A percentile compares a stretch with the other conserved stretches of the same genome.
phyloP scores from a whole-genome alignment of 2,329 filamentous ascomycete genomes.

The Penicillium brasilianum region DNA sequence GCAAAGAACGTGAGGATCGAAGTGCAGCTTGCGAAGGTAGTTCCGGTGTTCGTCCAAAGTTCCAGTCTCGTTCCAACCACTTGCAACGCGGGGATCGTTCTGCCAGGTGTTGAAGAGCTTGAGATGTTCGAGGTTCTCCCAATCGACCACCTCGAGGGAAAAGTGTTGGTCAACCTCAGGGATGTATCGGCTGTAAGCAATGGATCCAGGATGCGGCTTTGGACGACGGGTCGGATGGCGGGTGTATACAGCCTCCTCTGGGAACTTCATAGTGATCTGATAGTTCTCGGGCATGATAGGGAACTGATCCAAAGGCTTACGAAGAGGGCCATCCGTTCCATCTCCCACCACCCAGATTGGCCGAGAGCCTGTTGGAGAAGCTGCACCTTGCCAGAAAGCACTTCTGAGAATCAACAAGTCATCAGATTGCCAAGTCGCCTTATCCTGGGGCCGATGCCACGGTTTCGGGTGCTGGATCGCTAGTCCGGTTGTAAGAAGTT shows the following conservation, averaged over 20 bases:
- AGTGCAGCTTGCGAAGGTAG: constrained; percentile 71
- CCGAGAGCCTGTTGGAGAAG: constrained; percentile 68
- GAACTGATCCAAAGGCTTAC: constrained; percentile 33
- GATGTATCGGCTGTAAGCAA: constrained; percentile 79
- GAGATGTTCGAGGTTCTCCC: constrained; percentile 66
- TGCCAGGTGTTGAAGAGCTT: constrained; percentile 78
- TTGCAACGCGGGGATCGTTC: constrained; percentile 79
- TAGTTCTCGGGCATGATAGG: constrained; percentile 40
- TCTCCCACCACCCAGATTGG: constrained; percentile 64
- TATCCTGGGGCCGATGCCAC: constrained; percentile 27
- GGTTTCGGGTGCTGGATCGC: constrained; percentile 32
- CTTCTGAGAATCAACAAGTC: constrained; percentile 57
- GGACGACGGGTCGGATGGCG: constrained; percentile 73
- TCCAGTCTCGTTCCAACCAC: constrained; percentile 80
- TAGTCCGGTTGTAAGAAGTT: constrained; percentile 45
- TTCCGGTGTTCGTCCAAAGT: constrained; percentile 74
- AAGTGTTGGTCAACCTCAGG: constrained; percentile 77
- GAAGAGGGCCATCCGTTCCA: constrained; percentile 34
- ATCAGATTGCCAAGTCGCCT: constrained; percentile 25
- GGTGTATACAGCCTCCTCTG: constrained; percentile 58
- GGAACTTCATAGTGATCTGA: constrained; percentile 56
- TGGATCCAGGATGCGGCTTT: constrained; percentile 72
- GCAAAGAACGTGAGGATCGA: constrained; percentile 73
- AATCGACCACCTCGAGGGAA: constrained; percentile 76
- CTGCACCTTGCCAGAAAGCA: constrained; percentile 73